A percentile compares a stretch with the other conserved stretches of the same genome.
These are phyloP conservation scores for Epichloe baconii DNA, from an alignment of 2,329 filamentous ascomycete genomes.

Conservation along the genomic window DNA sequence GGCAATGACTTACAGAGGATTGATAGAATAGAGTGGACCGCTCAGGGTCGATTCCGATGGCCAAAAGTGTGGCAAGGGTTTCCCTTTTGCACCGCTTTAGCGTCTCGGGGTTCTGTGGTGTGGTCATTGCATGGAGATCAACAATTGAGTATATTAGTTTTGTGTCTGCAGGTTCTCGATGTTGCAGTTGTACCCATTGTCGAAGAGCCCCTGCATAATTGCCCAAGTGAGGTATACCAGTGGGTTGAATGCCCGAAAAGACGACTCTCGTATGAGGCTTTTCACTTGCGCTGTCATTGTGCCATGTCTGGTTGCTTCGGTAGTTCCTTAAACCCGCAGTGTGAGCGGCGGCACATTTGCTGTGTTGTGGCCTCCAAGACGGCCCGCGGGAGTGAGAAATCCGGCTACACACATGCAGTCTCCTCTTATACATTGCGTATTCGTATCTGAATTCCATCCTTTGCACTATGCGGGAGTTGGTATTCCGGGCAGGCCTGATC, in stretches of 20 bases:
- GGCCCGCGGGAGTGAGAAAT: not conserved
- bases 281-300: not conserved
- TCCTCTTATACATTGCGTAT: not conserved
- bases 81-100: constrained; percentile 57
- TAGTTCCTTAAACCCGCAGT: not conserved
- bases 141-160: constrained; percentile 77
- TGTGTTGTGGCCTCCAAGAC: not conserved
- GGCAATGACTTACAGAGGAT: constrained; percentile 45
- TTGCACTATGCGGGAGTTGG: not conserved
- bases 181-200: constrained; percentile 73
- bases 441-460: not conserved
- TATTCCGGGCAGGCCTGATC: not conserved
- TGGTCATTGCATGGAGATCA: constrained; percentile 85
- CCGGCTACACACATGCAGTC: not conserved
- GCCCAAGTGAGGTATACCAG: constrained; percentile 82
- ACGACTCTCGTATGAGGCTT: constrained; percentile 34
- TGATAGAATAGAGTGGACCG: constrained; percentile 73
- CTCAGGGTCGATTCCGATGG: constrained; percentile 70
- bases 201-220: constrained; percentile 88
- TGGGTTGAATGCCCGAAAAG: constrained; percentile 96
- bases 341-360: not conserved
- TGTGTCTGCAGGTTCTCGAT: constrained; percentile 38
- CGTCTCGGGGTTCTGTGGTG: constrained; percentile 49
- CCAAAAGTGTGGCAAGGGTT: constrained; percentile 66
- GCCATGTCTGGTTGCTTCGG: not conserved